phyloP scores from a whole-genome alignment of 805 yeast genomes.

The Candida pini region DNA sequence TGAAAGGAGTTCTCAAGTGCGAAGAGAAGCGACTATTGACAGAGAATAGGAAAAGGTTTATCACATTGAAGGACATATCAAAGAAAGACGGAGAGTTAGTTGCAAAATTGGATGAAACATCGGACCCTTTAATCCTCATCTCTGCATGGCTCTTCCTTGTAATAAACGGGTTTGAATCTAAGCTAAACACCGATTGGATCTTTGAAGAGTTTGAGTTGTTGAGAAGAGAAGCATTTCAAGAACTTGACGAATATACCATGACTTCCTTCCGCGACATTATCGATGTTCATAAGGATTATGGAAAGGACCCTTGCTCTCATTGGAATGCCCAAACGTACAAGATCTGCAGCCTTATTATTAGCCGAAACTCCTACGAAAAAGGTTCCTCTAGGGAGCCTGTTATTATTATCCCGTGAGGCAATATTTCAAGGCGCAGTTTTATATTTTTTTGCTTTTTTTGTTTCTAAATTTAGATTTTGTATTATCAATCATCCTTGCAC shows the following conservation, averaged over 20 bases:
- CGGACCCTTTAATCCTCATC: no score
- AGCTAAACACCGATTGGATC: slow-evolving; percentile 10
- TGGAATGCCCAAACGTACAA: slow-evolving; percentile 17
- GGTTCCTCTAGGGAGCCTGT: slow-evolving; percentile 22
- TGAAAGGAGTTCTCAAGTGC: slow-evolving; percentile 35
- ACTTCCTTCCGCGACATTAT: not conserved
- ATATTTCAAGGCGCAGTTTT: no score
- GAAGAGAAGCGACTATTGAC: slow-evolving; percentile 37
- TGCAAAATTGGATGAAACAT: not conserved
- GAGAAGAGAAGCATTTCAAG: not conserved
- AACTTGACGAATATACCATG: slow-evolving; percentile 1
- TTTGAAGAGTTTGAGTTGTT: slow-evolving; percentile 8
- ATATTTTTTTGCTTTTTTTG: no score
- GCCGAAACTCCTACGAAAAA: slow-evolving; percentile 20
- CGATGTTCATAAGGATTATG: slow-evolving; percentile 2
- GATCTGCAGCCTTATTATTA: slow-evolving; percentile 8
- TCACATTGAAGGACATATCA: slow-evolving; percentile 21
- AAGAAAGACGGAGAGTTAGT: slow-evolving; percentile 16
- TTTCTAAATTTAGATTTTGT: no score
- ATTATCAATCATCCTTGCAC: no score
- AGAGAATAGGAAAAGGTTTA: slow-evolving; percentile 20
- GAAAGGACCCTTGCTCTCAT: slow-evolving; percentile 5
- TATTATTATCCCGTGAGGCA: slow-evolving; percentile 20
- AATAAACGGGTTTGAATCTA: no score
- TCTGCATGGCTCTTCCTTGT: no score